phyloP scores from a whole-genome alignment of 805 yeast genomes.

The Nakazawaea populi region DNA sequence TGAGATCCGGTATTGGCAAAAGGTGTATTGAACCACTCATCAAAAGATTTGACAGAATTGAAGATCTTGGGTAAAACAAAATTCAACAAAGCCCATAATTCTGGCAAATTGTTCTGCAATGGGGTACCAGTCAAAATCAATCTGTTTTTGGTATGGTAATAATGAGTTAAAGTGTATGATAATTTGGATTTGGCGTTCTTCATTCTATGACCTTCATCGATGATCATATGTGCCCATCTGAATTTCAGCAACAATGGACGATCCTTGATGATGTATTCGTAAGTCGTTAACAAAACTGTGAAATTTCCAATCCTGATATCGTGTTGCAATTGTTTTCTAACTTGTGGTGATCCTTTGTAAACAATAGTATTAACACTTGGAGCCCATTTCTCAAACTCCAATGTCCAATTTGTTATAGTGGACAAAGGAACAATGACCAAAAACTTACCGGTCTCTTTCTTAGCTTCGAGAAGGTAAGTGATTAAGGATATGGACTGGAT shows the following conservation, averaged over 20 bases:
- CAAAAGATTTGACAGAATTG: conserved; percentile 80
- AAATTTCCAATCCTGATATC: conserved; percentile 65
- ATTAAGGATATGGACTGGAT: conserved; percentile 75
- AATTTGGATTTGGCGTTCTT: conserved; percentile 72
- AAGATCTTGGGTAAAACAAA: conserved; percentile 80
- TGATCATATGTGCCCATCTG: conserved; percentile 81
- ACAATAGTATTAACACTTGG: conserved; percentile 67
- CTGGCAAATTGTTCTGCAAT: conserved; percentile 77
- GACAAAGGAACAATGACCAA: conserved; percentile 80
- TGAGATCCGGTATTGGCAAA: conserved; percentile 81
- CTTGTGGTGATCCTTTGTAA: conserved; percentile 73
- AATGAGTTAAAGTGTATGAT: conserved; percentile 63
- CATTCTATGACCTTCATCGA: conserved; percentile 90
- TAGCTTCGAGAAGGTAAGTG: conserved; percentile 63
- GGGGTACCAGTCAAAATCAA: conserved; percentile 87
- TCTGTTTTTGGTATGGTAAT: conserved; percentile 70
- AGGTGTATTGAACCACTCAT: conserved; percentile 88
- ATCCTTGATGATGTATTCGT: conserved; percentile 76
- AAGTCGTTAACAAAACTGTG: conserved; percentile 73
- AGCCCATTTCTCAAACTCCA: conserved; percentile 87
- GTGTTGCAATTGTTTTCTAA: conserved; percentile 59
- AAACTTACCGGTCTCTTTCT: conserved; percentile 62
- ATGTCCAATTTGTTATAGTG: conserved; percentile 79
- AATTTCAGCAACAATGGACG: conserved; percentile 63
- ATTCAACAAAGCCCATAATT: conserved; percentile 78